Evolutionary conservation across 2,329 filamentous ascomycete genomes (phyloP).

Genomic region (Xylogone sp.): DNA sequence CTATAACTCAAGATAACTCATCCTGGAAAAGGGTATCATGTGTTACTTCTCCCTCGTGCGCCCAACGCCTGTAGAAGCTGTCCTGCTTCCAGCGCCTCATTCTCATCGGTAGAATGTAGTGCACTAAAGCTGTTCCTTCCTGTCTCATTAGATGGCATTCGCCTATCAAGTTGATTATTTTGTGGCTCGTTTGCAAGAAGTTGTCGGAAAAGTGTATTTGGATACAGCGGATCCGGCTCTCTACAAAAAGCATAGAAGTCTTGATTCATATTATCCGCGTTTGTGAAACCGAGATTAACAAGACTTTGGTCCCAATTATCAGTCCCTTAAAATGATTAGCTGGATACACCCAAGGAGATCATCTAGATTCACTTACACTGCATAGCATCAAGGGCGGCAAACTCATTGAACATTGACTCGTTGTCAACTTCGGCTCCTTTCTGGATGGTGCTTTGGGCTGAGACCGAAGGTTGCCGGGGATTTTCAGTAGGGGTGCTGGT

Average conservation of each 20-base stretch:
- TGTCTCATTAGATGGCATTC: conserved; percentile 10
- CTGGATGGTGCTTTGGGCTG: conserved; percentile 15
- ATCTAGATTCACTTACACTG: conserved; percentile 32
- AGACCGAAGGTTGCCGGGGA: conserved; percentile 5
- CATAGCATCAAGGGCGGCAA: conserved; percentile 51
- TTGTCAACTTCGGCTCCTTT: conserved; percentile 22
- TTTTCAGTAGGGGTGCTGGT: neutral
- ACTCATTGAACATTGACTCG: conserved; percentile 53
- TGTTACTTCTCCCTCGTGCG: conserved; percentile 5
- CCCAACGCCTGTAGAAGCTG: conserved; percentile 28
- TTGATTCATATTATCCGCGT: conserved; percentile 28
- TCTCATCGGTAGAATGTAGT: conserved; percentile 15
- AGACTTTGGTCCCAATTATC: conserved; percentile 29
- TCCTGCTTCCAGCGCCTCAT: conserved; percentile 26
- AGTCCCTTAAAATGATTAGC: conserved; percentile 19
- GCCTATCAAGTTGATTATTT: conserved; percentile 6
- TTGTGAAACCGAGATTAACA: conserved; percentile 31
- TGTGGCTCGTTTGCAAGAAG: conserved; percentile 24
- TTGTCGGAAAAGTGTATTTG: conserved; percentile 27
- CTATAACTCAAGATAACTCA: too few species aligned
- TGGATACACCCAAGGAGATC: neutral
- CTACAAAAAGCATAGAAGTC: conserved; percentile 29
- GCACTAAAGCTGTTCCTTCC: conserved; percentile 15
- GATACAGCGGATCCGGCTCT: conserved; percentile 25
- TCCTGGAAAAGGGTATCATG: neutral